Conservation (phyloP, 495 filamentous ascomycete genomes). For the Aspergillus conjunctus region DNA sequence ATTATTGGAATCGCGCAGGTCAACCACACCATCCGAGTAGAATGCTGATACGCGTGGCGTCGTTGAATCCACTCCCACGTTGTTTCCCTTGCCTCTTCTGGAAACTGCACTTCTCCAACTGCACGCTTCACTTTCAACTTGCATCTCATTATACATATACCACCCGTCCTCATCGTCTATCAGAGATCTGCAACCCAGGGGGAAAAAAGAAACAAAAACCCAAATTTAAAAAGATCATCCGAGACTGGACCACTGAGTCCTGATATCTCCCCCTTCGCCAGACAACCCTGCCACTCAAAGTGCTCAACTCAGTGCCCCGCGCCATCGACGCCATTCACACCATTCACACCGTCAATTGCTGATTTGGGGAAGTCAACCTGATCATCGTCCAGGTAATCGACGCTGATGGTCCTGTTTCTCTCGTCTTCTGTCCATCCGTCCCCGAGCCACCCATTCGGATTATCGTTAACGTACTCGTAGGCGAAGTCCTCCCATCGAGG, state of each 20-base stretch:
- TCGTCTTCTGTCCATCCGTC: conserved; percentile 48
- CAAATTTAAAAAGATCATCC: no score
- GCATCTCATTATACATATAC: not conserved
- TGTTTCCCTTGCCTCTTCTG: not conserved
- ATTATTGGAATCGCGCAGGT: not conserved
- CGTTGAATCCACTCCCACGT: conserved; percentile 4
- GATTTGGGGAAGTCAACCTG: conserved; percentile 39
- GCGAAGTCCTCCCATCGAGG: conserved; percentile 49
- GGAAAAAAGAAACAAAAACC: not conserved
- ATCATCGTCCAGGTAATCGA: conserved; percentile 46
- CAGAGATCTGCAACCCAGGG: not conserved
- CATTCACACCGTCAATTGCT: conserved; percentile 3
- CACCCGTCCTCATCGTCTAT: not conserved
- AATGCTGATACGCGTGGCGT: not conserved
- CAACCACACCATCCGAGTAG: not conserved
- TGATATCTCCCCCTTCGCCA: not conserved
- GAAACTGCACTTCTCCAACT: not conserved
- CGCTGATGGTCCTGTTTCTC: conserved; percentile 35
- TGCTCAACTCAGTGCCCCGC: conserved; percentile 5
- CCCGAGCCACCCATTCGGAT: conserved; percentile 43
- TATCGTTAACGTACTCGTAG: conserved; percentile 42
- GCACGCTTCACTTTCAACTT: not conserved
- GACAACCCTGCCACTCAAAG: not conserved
- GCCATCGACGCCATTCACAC: not conserved
- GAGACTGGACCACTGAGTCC: not conserved